Percentiles rank a stretch among this genome's conserved stretches.
These are phyloP conservation scores for Pogostemon cablin DNA, from an alignment of 257 asterid species.

Conservation along the genomic window DNA sequence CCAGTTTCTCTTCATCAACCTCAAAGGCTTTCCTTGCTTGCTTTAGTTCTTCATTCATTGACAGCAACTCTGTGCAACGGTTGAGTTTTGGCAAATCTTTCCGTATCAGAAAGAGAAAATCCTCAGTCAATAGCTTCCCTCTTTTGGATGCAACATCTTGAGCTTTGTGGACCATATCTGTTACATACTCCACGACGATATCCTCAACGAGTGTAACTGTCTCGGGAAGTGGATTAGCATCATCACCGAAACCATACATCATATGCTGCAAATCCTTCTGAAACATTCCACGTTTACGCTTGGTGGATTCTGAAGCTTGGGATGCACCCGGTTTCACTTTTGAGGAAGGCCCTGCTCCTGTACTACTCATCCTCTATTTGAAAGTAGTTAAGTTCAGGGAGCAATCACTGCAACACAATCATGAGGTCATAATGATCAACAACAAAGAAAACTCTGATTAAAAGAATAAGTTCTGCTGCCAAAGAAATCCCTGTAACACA, in stretches of 20 bases:
- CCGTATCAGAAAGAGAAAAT: constrained; percentile 77
- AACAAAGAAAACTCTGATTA: neutral
- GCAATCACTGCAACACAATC: neutral
- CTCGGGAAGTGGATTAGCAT: constrained; percentile 86
- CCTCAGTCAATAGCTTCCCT: constrained; percentile 89
- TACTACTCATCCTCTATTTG: constrained; percentile 58
- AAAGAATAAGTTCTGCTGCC: too few relatives aligned
- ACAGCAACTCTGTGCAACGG: constrained; percentile 77
- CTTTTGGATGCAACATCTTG: constrained; percentile 78
- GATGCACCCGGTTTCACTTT: constrained; percentile 67
- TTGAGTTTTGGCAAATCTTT: constrained; percentile 84
- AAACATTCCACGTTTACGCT: constrained; percentile 93
- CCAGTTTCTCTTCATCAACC: constrained; percentile 85
- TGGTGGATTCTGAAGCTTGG: constrained; percentile 74
- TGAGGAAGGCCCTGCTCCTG: constrained; percentile 58
- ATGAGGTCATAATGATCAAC: neutral
- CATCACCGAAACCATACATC: constrained; percentile 98
- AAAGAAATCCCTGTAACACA: too few relatives aligned
- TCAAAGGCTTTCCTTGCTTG: constrained; percentile 88
- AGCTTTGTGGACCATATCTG: constrained; percentile 92
- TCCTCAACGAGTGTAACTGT: constrained; percentile 90
- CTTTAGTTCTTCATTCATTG: constrained; percentile 90
- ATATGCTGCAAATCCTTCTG: constrained; percentile 96
- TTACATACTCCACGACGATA: constrained; percentile 91
- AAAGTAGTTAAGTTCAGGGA: neutral